These are phyloP conservation scores for Mycena rosella DNA, from an alignment of 768 basidiomycete genomes.

Conservation along the genomic window DNA sequence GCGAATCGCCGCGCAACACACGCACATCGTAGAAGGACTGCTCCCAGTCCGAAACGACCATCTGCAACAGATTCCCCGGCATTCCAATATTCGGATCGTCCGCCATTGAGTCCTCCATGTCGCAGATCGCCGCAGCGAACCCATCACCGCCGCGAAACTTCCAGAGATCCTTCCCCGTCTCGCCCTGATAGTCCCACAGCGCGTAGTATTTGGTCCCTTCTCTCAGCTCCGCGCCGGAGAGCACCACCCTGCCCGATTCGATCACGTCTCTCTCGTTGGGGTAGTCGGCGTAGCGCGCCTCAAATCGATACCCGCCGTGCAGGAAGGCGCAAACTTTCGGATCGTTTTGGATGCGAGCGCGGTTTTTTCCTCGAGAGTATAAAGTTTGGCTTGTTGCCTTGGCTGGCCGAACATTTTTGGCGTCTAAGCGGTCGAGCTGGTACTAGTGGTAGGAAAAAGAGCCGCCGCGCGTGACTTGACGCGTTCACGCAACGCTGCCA, in stretches of 20 bases:
- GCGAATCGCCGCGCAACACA: background rate
- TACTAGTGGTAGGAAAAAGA: too few relatives aligned
- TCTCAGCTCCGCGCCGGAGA: conserved; percentile 12
- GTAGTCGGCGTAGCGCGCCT: conserved; percentile 21
- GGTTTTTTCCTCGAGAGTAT: conserved; percentile 14
- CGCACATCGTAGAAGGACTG: conserved; percentile 28
- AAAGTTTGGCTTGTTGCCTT: background rate
- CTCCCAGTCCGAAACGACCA: conserved; percentile 19
- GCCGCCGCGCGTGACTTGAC: too few relatives aligned
- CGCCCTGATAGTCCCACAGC: conserved; percentile 25
- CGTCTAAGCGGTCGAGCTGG: too few relatives aligned
- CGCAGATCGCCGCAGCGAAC: background rate
- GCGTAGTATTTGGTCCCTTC: conserved; percentile 18
- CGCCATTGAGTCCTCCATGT: conserved; percentile 30
- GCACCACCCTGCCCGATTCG: conserved; percentile 14
- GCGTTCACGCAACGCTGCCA: too few relatives aligned
- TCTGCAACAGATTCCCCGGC: conserved; percentile 23
- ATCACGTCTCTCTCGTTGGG: conserved; percentile 2
- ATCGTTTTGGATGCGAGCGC: conserved; percentile 19
- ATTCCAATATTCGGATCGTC: conserved; percentile 21
- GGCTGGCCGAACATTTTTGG: background rate
- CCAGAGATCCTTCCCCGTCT: conserved; percentile 20
- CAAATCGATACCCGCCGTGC: conserved; percentile 20
- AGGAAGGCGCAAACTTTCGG: conserved; percentile 24
- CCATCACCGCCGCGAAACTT: conserved; percentile 27